Evolutionary conservation across 2,329 filamentous ascomycete genomes (phyloP).

Genomic region (Simplicillium sp.): DNA sequence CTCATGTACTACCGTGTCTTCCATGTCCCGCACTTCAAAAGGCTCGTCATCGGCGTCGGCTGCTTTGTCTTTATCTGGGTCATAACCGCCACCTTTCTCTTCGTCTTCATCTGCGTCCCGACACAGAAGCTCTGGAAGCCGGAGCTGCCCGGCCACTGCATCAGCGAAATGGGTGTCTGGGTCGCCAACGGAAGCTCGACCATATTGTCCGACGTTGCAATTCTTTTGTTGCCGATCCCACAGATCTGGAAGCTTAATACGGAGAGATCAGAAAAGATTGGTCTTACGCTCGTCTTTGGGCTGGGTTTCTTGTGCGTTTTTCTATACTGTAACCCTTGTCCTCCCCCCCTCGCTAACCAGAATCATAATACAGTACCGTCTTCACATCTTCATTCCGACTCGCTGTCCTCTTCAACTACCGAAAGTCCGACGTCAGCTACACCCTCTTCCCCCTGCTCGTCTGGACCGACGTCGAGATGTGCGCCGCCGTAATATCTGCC

Average conservation of each 20-base stretch:
- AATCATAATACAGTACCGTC: slow-evolving; percentile 19
- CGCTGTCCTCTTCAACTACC: slow-evolving; percentile 34
- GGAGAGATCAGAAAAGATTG: slow-evolving; percentile 28
- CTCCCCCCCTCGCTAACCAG: neutral
- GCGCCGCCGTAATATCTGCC: slow-evolving; percentile 40
- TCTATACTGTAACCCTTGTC: neutral
- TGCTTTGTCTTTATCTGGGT: slow-evolving; percentile 35
- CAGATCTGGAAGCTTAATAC: slow-evolving; percentile 36
- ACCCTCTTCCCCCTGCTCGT: slow-evolving; percentile 33
- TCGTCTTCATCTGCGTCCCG: slow-evolving; percentile 42
- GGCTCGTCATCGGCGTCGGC: slow-evolving; percentile 27
- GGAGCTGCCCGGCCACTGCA: slow-evolving; percentile 32
- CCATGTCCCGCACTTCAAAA: slow-evolving; percentile 31
- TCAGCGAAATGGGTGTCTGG: slow-evolving; percentile 39
- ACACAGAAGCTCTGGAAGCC: slow-evolving; percentile 39
- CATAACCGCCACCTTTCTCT: slow-evolving; percentile 35
- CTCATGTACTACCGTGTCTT: slow-evolving; percentile 46
- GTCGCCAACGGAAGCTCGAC: slow-evolving; percentile 38
- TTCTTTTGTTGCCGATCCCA: slow-evolving; percentile 32
- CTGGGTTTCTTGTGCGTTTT: slow-evolving; percentile 31
- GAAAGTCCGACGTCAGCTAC: slow-evolving; percentile 27
- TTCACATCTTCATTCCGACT: slow-evolving; percentile 38
- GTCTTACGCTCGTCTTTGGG: slow-evolving; percentile 32
- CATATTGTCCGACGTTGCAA: slow-evolving; percentile 34
- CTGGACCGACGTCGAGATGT: slow-evolving; percentile 39